Percentiles rank a stretch among this genome's conserved stretches.
These are phyloP conservation scores for Cadophora malorum DNA, from an alignment of 2,329 filamentous ascomycete genomes.

Conservation along the genomic window DNA sequence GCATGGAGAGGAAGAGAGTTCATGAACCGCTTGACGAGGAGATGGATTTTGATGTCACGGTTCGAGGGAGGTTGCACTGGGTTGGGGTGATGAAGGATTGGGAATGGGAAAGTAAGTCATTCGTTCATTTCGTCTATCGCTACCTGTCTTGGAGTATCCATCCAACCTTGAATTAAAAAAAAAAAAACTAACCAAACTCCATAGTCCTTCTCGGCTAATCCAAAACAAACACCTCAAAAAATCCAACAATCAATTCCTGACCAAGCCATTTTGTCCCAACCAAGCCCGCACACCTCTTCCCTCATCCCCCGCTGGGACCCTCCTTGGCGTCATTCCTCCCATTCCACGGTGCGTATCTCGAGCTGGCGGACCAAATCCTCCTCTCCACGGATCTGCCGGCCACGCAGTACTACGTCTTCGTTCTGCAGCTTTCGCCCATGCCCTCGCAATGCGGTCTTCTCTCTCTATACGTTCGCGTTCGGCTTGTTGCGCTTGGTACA, in stretches of 20 bases:
- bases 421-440: conserved; percentile 29
- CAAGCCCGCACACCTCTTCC: conserved; percentile 26
- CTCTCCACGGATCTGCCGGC: conserved; percentile 35
- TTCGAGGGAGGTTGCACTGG: conserved; percentile 72
- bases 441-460: conserved; percentile 24
- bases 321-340: not conserved
- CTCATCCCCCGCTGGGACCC: not conserved
- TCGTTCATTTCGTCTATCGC: not conserved
- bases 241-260: conserved; percentile 10
- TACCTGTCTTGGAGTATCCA: not conserved
- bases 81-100: conserved; percentile 74
- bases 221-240: not conserved
- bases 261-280: conserved; percentile 27
- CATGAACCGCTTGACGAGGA: conserved; percentile 46
- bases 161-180: not conserved
- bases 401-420: conserved; percentile 17
- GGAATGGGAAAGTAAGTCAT: conserved; percentile 71
- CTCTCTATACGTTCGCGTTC: conserved; percentile 16
- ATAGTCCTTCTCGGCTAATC: conserved; percentile 34
- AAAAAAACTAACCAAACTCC: conserved; percentile 21
- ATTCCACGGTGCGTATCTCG: not conserved
- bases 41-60: conserved; percentile 65
- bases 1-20: conserved; percentile 33
- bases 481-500: conserved; percentile 19
- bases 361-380: conserved; percentile 31